A percentile compares a stretch with the other conserved stretches of the same genome.
Conservation (phyloP, 2,329 filamentous ascomycete species). For the Fusarium newnesense region DNA sequence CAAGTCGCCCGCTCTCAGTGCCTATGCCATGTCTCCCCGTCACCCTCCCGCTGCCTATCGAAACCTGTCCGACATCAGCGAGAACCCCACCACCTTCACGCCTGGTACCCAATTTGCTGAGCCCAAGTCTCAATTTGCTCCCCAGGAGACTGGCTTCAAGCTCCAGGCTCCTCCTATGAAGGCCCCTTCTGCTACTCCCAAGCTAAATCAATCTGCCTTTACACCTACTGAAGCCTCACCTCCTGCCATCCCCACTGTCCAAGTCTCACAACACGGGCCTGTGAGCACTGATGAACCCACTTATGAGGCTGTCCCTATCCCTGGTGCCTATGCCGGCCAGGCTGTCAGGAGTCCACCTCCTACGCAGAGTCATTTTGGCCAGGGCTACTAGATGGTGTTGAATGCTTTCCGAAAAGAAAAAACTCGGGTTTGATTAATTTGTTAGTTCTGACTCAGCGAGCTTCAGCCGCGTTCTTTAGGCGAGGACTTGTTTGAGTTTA, state of each 20-base stretch:
- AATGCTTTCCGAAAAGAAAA: neutral
- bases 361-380: slow-evolving; percentile 56
- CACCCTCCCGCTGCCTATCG: slow-evolving; percentile 68
- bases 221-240: slow-evolving; percentile 56
- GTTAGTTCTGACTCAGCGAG: slow-evolving; percentile 22
- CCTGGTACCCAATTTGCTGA: slow-evolving; percentile 67
- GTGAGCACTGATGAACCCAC: slow-evolving; percentile 82
- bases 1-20: slow-evolving; percentile 65
- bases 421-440: slow-evolving; percentile 15
- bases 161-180: slow-evolving; percentile 86
- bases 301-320: slow-evolving; percentile 89
- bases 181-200: slow-evolving; percentile 81
- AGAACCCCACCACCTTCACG: slow-evolving; percentile 62
- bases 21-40: slow-evolving; percentile 67
- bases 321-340: slow-evolving; percentile 78
- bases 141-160: slow-evolving; percentile 74
- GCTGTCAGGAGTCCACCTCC: slow-evolving; percentile 63
- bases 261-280: slow-evolving; percentile 71
- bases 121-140: slow-evolving; percentile 70
- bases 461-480: slow-evolving; percentile 7
- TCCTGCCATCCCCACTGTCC: slow-evolving; percentile 52
- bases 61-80: slow-evolving; percentile 58
- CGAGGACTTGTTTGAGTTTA: slow-evolving; percentile 16
- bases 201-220: slow-evolving; percentile 71
- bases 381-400: slow-evolving; percentile 35